A percentile compares a stretch with the other conserved stretches of the same genome.
phyloP scores from a whole-genome alignment of 306 rosid species.

The Bauhinia variegata region DNA sequence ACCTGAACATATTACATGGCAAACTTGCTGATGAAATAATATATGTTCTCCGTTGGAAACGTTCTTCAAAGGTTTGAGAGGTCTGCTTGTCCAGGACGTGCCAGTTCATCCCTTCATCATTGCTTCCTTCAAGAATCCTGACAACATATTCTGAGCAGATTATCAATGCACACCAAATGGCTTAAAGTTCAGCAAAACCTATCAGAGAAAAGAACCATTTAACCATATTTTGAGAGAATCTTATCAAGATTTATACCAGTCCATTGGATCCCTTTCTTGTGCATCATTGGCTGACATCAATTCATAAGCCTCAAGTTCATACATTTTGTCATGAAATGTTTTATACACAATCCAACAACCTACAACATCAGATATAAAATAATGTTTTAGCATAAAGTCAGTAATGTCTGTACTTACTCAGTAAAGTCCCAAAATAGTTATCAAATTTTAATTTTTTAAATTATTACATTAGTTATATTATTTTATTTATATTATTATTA shows the following conservation, averaged over 20 bases:
- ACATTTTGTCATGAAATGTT: conserved; percentile 54
- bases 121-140: conserved; percentile 91
- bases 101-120: conserved; percentile 79
- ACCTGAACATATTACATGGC: conserved; percentile 72
- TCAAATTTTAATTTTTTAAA: too few relatives aligned
- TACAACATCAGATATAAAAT: conserved; percentile 37
- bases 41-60: conserved; percentile 69
- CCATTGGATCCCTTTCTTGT: conserved; percentile 97
- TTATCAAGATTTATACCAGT: conserved; percentile 59
- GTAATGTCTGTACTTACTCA: conserved; percentile 19
- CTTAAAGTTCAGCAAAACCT: conserved; percentile 10
- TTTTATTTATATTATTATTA: too few relatives aligned
- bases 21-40: conserved; percentile 46
- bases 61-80: conserved; percentile 62
- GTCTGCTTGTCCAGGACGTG: conserved; percentile 66
- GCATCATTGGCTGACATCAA: conserved; percentile 93
- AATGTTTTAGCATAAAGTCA: conserved; percentile 25
- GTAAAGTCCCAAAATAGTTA: too few relatives aligned
- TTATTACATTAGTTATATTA: too few relatives aligned
- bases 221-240: conserved; percentile 24
- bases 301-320: conserved; percentile 85
- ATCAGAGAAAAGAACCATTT: too few relatives aligned
- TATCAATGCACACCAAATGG: conserved; percentile 16
- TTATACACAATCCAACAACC: conserved; percentile 84
- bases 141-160: conserved; percentile 15